These are phyloP conservation scores for Naganishia onofrii DNA, from an alignment of 768 basidiomycete species.

Conservation along the genomic window DNA sequence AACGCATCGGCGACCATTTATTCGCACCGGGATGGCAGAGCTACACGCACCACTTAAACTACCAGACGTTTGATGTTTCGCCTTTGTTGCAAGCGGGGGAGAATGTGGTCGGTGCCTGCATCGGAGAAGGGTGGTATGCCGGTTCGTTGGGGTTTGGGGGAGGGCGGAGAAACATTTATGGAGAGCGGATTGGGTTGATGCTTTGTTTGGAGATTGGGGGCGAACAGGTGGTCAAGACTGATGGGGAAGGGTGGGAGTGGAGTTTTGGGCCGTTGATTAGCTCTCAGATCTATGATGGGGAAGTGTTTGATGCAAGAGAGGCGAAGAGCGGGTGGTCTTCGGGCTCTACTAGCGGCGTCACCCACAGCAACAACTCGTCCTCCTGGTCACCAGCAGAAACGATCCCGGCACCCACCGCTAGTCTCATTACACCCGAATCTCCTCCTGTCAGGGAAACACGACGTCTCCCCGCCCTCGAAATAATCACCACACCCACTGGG, in stretches of 20 bases:
- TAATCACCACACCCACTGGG: constrained; percentile 44
- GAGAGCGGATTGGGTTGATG: constrained; percentile 22
- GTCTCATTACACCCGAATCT: constrained; percentile 37
- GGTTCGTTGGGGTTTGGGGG: constrained; percentile 30
- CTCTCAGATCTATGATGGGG: constrained; percentile 30
- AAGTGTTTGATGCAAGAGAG: constrained; percentile 30
- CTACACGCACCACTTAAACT: constrained; percentile 41
- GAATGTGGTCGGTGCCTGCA: constrained; percentile 35
- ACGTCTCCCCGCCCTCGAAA: constrained; percentile 33
- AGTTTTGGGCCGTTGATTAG: constrained; percentile 19
- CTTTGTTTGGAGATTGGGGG: constrained; percentile 8
- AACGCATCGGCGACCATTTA: constrained; percentile 39
- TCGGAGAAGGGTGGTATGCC: constrained; percentile 37
- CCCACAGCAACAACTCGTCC: not conserved
- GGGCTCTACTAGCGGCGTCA: not conserved
- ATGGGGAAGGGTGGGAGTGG: constrained; percentile 24
- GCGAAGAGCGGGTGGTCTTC: constrained; percentile 17
- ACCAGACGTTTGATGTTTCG: constrained; percentile 43
- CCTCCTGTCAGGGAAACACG: constrained; percentile 39
- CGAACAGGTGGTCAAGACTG: not conserved
- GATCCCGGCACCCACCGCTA: constrained; percentile 31
- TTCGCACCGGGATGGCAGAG: constrained; percentile 46
- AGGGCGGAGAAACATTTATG: constrained; percentile 26
- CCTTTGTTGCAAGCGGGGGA: constrained; percentile 31
- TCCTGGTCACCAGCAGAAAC: constrained; percentile 17